Percentiles rank a stretch among this genome's conserved stretches.
Conservation (phyloP, 73 alveolate species). For the Paramecium tetraurelia region DNA sequence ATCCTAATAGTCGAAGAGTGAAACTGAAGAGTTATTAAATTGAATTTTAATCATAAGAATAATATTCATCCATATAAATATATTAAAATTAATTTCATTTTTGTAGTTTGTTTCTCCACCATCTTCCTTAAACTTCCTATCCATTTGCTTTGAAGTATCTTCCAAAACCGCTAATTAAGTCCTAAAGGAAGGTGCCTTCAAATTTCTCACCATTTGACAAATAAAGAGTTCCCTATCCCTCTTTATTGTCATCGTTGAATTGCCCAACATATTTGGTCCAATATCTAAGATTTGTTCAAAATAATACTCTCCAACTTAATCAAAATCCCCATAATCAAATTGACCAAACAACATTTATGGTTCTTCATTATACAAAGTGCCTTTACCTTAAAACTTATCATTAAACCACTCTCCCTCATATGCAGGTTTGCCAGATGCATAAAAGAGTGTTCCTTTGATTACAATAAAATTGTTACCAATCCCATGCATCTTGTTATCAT, state of each 20-base stretch:
- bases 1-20: neutral
- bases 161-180: slow-evolving; percentile 56
- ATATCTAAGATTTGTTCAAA: neutral
- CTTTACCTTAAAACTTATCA: slow-evolving; percentile 62
- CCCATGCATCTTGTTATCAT: slow-evolving; percentile 59
- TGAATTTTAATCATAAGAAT: neutral
- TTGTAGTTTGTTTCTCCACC: slow-evolving; percentile 51
- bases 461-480: neutral
- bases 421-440: slow-evolving; percentile 57
- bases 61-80: neutral
- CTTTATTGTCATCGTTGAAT: slow-evolving; percentile 55
- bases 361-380: slow-evolving; percentile 59
- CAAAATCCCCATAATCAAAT: slow-evolving; percentile 59
- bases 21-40: neutral
- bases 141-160: slow-evolving; percentile 21
- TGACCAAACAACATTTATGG: slow-evolving; percentile 21
- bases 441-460: slow-evolving; percentile 5
- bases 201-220: slow-evolving; percentile 59
- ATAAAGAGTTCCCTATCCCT: slow-evolving; percentile 48
- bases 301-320: slow-evolving; percentile 52
- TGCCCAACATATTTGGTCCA: slow-evolving; percentile 44
- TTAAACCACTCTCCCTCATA: slow-evolving; percentile 63
- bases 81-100: neutral
- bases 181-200: slow-evolving; percentile 39
- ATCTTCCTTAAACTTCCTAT: slow-evolving; percentile 46